These are phyloP conservation scores for Linnemannia elongata DNA, from an alignment of 192 early-diverging fungal genomes.

Conservation along the genomic window DNA sequence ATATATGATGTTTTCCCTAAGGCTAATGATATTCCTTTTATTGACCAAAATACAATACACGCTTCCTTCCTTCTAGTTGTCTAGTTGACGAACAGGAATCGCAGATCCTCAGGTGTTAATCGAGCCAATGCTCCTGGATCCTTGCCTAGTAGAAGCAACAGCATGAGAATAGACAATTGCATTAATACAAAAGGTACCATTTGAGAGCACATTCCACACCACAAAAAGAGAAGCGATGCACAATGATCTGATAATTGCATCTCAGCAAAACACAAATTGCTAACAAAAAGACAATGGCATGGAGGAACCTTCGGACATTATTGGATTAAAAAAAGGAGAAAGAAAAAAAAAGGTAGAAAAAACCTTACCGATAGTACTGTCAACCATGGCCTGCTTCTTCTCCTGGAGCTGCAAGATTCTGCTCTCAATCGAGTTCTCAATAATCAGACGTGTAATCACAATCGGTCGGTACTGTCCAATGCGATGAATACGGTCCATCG, in stretches of 20 bases:
- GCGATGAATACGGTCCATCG: conserved; percentile 95
- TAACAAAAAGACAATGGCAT: background rate
- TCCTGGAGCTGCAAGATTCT: conserved; percentile 93
- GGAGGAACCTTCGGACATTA: background rate
- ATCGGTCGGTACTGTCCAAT: conserved; percentile 94
- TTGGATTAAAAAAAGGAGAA: background rate
- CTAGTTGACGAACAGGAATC: conserved; percentile 87
- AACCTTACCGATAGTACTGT: conserved; percentile 84
- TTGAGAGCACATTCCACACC: background rate
- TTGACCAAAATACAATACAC: too few relatives aligned
- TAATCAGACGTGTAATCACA: conserved; percentile 88
- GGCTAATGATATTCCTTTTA: too few relatives aligned
- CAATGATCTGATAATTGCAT: background rate
- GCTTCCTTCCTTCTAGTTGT: too few relatives aligned
- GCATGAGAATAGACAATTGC: background rate
- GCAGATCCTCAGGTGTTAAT: conserved; percentile 82
- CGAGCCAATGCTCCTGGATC: conserved; percentile 82
- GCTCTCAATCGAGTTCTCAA: conserved; percentile 94
- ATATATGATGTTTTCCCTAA: too few relatives aligned
- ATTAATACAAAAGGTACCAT: background rate
- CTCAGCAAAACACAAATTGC: background rate
- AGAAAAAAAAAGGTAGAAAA: too few relatives aligned
- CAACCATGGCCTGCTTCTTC: conserved; percentile 92
- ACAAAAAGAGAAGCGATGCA: background rate
- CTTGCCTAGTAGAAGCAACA: conserved; percentile 38